Percentiles rank a stretch among this genome's conserved stretches.
phyloP scores from a whole-genome alignment of 2,329 filamentous ascomycete species.

The Cytospora piceicola region DNA sequence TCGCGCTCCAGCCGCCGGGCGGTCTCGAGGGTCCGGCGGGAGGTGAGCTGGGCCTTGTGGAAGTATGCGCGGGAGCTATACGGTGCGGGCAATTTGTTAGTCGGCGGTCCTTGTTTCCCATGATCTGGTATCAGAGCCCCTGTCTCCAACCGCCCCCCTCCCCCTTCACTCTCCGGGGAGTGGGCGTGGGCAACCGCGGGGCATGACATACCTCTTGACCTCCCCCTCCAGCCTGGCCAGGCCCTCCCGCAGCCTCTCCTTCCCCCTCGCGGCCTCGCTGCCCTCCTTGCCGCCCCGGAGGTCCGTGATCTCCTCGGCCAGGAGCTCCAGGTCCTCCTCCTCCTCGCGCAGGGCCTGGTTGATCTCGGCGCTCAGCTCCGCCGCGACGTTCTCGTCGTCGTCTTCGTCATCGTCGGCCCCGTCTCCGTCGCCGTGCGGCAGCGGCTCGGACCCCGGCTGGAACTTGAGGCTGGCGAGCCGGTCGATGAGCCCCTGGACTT shows the following conservation, averaged over 20 bases:
- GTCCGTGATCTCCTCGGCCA: constrained; percentile 78
- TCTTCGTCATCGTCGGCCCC: constrained; percentile 48
- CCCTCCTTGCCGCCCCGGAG: constrained; percentile 56
- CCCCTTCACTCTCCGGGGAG: neutral
- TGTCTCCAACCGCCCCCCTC: no score
- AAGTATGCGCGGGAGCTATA: constrained; percentile 66
- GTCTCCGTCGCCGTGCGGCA: constrained; percentile 34
- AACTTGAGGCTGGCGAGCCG: constrained; percentile 63
- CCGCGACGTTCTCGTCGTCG: constrained; percentile 59
- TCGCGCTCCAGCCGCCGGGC: constrained; percentile 79
- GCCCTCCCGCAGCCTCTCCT: constrained; percentile 67
- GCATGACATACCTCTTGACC: constrained; percentile 62
- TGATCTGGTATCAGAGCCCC: no score
- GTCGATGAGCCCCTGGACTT: constrained; percentile 62
- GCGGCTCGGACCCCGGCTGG: constrained; percentile 60
- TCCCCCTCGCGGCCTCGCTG: constrained; percentile 63
- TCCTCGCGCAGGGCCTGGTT: constrained; percentile 75
- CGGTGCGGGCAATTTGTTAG: constrained; percentile 11
- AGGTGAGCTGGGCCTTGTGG: constrained; percentile 78
- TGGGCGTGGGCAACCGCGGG: constrained; percentile 23
- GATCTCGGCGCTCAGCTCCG: constrained; percentile 81
- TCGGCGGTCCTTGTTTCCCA: neutral
- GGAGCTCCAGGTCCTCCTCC: constrained; percentile 81
- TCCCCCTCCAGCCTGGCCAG: constrained; percentile 71
- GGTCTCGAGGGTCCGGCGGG: constrained; percentile 73